Base-by-base conservation (phyloP, 2,329 filamentous ascomycete genomes). In the Exophiala sideris region DNA sequence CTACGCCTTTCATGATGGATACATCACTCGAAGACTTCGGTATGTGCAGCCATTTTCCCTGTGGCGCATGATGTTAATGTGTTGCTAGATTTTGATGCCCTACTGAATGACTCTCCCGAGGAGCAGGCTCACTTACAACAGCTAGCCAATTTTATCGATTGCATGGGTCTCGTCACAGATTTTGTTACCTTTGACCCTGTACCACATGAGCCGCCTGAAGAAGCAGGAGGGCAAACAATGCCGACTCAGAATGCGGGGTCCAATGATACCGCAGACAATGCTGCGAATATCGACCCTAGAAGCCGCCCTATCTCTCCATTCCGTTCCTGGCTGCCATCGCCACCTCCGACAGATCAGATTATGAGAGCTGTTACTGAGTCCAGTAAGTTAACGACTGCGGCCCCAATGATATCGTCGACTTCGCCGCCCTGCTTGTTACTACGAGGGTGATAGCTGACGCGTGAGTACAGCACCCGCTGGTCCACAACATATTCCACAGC, bases 101-200 rank as follows among this genome's bases (percentile, higher is more conserved):
- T 45, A 29, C 42, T 45, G 20, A 45, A 45, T n/a, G 33, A 18
- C n/a, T 45, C 42, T 45, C 42, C 42, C 7, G 42, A 29, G 10
- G 42, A 45, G 14, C 42, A 45, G 21, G 42, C 42, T n/a, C 42
- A 45, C 33, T 33, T 45, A 29, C 42, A 45, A 45, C 42, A 45
- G 24, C 42, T 45, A 16, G 42, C 42, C 20, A 45, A 24, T n/a
- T 45, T 45, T n/a, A 45, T 45, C 20, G 42, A 45, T 14, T 29
- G 42, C n/a, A 45, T 45, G 42, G 42, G 42, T 45, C 42, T 45
- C 10, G 12, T 45, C 20, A 45, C 42, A 32, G 42, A 45, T n/a
- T 45, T 45, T 16, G 42, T 45, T 24, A 45, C 42, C 9, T 45
- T 45, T 18, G 42, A 45, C 42, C 18, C 20, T 4, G 42, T 45